These are phyloP conservation scores for Terfezia boudieri DNA, from an alignment of 495 filamentous ascomycete species.

Conservation along the genomic window DNA sequence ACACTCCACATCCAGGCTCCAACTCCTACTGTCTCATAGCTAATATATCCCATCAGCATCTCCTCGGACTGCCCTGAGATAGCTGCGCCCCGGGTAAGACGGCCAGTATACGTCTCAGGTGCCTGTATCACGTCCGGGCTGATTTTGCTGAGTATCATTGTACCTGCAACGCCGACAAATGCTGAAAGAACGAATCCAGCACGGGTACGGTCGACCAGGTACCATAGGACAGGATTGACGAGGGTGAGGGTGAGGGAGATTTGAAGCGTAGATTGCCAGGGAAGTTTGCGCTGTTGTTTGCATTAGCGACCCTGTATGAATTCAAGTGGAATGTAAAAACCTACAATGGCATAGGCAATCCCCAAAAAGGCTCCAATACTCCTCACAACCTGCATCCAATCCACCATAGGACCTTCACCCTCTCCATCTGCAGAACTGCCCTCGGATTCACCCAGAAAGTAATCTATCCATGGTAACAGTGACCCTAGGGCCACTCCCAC, in stretches of 20 bases:
- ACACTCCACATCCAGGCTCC: slow-evolving; percentile 79
- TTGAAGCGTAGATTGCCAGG: slow-evolving; percentile 86
- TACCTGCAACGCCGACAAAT: slow-evolving; percentile 48
- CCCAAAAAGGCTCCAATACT: slow-evolving; percentile 87
- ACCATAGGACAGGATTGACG: slow-evolving; percentile 88
- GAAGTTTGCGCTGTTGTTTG: slow-evolving; percentile 42
- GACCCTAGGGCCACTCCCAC: slow-evolving; percentile 56
- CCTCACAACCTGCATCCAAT: slow-evolving; percentile 65
- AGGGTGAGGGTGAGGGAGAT: slow-evolving; percentile 77
- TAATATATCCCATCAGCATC: slow-evolving; percentile 32
- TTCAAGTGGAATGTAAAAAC: slow-evolving; percentile 14
- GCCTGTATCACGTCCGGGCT: slow-evolving; percentile 56
- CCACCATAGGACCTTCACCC: slow-evolving; percentile 24
- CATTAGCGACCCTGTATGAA: not conserved
- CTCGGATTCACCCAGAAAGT: slow-evolving; percentile 28
- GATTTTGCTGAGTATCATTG: slow-evolving; percentile 44
- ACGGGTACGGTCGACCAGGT: slow-evolving; percentile 73
- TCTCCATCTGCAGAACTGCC: slow-evolving; percentile 18
- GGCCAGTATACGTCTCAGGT: slow-evolving; percentile 25
- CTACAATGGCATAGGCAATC: slow-evolving; percentile 87
- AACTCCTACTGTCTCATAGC: slow-evolving; percentile 54
- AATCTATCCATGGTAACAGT: slow-evolving; percentile 67
- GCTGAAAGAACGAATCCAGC: slow-evolving; percentile 59
- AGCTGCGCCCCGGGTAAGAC: too few species aligned
- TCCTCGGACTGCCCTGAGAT: slow-evolving; percentile 4